Conservation (phyloP, 2,329 filamentous ascomycete genomes). For the Lithohypha guttulata region DNA sequence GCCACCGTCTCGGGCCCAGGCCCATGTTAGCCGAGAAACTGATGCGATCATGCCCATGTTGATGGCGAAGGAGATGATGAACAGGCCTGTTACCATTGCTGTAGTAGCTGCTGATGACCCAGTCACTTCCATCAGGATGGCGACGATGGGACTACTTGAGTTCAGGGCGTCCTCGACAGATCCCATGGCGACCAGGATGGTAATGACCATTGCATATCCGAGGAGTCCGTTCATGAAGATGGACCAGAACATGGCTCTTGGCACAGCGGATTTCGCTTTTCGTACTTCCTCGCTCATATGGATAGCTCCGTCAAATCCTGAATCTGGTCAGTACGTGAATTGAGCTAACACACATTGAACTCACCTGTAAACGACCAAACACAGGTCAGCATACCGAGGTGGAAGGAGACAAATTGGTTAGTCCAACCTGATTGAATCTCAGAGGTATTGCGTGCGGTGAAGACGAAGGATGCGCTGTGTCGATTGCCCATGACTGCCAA, state of each 20-base stretch:
- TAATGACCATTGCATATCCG: constrained; percentile 28
- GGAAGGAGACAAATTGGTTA: constrained; percentile 25
- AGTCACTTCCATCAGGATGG: constrained; percentile 22
- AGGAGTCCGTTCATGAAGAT: constrained; percentile 27
- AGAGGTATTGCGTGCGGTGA: constrained; percentile 10
- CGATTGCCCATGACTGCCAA: constrained; percentile 25
- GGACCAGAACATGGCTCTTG: constrained; percentile 29
- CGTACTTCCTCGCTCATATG: constrained; percentile 31
- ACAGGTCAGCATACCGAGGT: constrained; percentile 28
- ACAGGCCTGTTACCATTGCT: constrained; percentile 21
- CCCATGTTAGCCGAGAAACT: constrained; percentile 38
- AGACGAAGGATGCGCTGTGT: constrained; percentile 26
- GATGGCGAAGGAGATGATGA: constrained; percentile 21
- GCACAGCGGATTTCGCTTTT: constrained; percentile 26
- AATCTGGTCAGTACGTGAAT: constrained; percentile 4
- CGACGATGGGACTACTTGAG: constrained; percentile 20
- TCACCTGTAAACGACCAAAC: constrained; percentile 25
- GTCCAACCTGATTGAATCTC: constrained; percentile 25
- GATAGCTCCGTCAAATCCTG: constrained; percentile 20
- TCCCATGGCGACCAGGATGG: constrained; percentile 28
- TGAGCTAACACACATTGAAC: constrained; percentile 6
- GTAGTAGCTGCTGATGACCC: constrained; percentile 16
- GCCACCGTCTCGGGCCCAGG: constrained; percentile 38
- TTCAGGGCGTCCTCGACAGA: constrained; percentile 18
- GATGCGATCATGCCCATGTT: constrained; percentile 36